Evolutionary conservation across 192 early-diverging fungal genomes (phyloP).

Genomic region (Linnemannia hyalina): DNA sequence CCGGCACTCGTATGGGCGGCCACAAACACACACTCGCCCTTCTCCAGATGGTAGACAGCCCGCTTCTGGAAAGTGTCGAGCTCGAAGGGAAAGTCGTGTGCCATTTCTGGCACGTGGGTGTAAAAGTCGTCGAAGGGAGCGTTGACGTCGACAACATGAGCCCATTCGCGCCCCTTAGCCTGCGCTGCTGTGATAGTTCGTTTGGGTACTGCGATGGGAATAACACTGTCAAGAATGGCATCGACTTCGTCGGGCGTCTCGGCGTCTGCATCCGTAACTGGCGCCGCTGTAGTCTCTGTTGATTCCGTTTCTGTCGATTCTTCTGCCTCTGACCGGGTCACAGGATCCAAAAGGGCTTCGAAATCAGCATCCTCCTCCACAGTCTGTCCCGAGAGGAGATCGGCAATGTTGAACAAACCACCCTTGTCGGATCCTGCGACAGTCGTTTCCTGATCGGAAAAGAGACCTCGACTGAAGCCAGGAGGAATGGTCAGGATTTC

Average conservation of each 20-base stretch:
- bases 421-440: neutral
- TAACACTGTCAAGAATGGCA: constrained; percentile 33
- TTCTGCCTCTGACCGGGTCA: constrained; percentile 3
- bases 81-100: constrained; percentile 92
- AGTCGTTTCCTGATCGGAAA: constrained; percentile 57
- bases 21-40: constrained; percentile 95
- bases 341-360: constrained; percentile 41
- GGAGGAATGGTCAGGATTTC: constrained; percentile 72
- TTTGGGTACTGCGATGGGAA: constrained; percentile 18
- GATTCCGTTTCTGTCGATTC: neutral
- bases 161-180: constrained; percentile 81
- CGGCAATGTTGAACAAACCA: constrained; percentile 52
- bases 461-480: constrained; percentile 78
- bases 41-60: constrained; percentile 96
- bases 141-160: constrained; percentile 91
- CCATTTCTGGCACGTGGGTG: constrained; percentile 91
- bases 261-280: neutral
- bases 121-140: constrained; percentile 91
- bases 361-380: constrained; percentile 36
- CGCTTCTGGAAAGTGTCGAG: constrained; percentile 97
- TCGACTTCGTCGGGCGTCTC: constrained; percentile 39
- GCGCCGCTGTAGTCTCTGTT: neutral
- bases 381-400: constrained; percentile 55
- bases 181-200: constrained; percentile 19
- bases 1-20: constrained; percentile 99